A percentile compares a stretch with the other conserved stretches of the same genome.
Evolutionary conservation across 2,329 filamentous ascomycete genomes (phyloP).

Genomic region (Tolypocladium endophyticum): DNA sequence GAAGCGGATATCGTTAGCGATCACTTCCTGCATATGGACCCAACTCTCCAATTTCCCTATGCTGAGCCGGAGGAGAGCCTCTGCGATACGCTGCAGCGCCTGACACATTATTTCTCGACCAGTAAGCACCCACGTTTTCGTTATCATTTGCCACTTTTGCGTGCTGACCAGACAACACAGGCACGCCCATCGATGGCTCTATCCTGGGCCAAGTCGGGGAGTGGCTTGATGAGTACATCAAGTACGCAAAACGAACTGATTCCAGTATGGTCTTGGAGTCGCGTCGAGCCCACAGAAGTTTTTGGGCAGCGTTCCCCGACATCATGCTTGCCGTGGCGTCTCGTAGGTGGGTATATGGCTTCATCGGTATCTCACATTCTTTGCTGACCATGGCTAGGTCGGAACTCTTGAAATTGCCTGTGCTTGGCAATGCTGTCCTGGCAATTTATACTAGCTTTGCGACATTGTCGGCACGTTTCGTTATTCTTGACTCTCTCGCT

Average conservation of each 20-base stretch:
- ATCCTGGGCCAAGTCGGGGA: constrained; percentile 31
- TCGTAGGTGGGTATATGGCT: constrained; percentile 27
- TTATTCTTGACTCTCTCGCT: constrained; percentile 32
- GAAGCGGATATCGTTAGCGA: constrained; percentile 13
- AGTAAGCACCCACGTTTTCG: constrained; percentile 11
- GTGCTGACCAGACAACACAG: constrained; percentile 20
- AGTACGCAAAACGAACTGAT: constrained; percentile 24
- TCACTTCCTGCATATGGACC: constrained; percentile 23
- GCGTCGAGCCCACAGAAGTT: constrained; percentile 30
- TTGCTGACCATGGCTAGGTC: not conserved
- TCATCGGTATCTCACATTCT: not conserved
- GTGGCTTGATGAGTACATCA: constrained; percentile 42
- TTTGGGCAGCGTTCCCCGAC: constrained; percentile 44
- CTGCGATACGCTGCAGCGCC: constrained; percentile 21
- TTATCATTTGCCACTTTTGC: not conserved
- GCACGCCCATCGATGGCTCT: constrained; percentile 30
- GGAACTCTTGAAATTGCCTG: constrained; percentile 1
- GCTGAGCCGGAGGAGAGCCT: constrained; percentile 19
- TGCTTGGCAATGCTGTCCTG: constrained; percentile 5
- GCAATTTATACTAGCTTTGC: constrained; percentile 31
- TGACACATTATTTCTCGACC: constrained; percentile 24
- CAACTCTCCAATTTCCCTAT: constrained; percentile 36
- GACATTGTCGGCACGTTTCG: constrained; percentile 40
- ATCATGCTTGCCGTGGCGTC: constrained; percentile 25
- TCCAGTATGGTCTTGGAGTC: constrained; percentile 28